Evolutionary conservation across 352 stramenopile species (phyloP).

Genomic region (Globisporangium echinulatum): DNA sequence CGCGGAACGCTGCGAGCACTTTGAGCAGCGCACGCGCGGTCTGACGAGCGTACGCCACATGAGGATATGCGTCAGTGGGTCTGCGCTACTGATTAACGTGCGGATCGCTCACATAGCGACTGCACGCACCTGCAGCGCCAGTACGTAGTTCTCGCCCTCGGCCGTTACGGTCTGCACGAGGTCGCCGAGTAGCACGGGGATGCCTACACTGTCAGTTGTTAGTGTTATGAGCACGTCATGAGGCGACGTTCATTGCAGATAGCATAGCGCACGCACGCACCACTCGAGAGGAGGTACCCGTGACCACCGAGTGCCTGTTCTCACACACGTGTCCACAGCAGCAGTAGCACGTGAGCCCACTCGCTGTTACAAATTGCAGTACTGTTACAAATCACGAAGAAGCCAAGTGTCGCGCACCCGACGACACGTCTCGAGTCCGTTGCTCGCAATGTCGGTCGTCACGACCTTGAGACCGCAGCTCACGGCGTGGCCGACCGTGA

Average conservation of each 20-base stretch:
- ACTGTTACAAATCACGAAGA: neutral
- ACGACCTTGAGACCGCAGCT: conserved; percentile 3
- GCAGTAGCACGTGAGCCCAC: too few species aligned
- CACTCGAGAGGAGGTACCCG: conserved; percentile 88
- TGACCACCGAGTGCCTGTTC: conserved; percentile 89
- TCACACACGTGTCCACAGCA: too few species aligned
- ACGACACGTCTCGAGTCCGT: neutral
- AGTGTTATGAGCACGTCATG: too few species aligned
- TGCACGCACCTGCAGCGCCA: conserved; percentile 77
- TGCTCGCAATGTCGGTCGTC: neutral
- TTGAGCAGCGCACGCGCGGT: conserved; percentile 44
- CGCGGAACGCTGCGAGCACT: conserved; percentile 29
- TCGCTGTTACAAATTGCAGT: too few species aligned
- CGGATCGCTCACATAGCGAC: conserved; percentile 10
- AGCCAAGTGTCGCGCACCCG: neutral
- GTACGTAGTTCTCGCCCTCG: conserved; percentile 96
- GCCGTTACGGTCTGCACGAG: conserved; percentile 94
- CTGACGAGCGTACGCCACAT: neutral
- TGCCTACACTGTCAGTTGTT: neutral
- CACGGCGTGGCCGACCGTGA: conserved; percentile 1
- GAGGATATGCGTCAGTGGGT: neutral
- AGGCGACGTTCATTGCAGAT: too few species aligned
- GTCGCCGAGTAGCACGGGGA: conserved; percentile 70
- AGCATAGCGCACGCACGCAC: conserved; percentile 15
- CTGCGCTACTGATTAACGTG: too few species aligned